Evolutionary conservation across 495 filamentous ascomycete species (phyloP).

Genomic region (Viridothelium virens): DNA sequence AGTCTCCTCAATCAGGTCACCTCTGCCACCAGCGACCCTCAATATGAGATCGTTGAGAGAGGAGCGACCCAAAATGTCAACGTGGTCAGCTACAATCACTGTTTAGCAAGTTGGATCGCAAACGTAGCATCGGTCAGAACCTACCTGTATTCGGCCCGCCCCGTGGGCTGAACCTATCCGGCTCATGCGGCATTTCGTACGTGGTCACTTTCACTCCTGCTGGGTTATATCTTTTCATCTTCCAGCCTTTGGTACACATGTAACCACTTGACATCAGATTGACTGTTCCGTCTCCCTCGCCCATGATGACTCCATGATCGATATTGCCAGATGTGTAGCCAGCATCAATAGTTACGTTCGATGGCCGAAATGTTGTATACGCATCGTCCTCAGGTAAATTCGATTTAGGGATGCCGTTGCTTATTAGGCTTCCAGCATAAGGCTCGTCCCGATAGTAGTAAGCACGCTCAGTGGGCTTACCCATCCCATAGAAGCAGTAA

Average conservation of each 20-base stretch:
- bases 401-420: background rate
- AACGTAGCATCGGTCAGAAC: slow-evolving; percentile 5
- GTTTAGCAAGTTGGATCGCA: background rate
- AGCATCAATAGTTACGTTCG: slow-evolving; percentile 91
- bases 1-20: slow-evolving; percentile 67
- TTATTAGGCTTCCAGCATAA: background rate
- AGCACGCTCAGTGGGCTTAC: slow-evolving; percentile 80
- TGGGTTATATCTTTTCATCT: slow-evolving; percentile 87
- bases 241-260: slow-evolving; percentile 95
- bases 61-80: slow-evolving; percentile 85
- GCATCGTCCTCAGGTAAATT: background rate
- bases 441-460: slow-evolving; percentile 81
- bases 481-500: slow-evolving; percentile 94
- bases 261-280: slow-evolving; percentile 81
- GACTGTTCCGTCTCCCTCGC: slow-evolving; percentile 93
- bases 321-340: slow-evolving; percentile 48
- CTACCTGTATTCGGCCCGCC: slow-evolving; percentile 87
- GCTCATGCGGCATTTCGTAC: slow-evolving; percentile 94
- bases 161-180: slow-evolving; percentile 79
- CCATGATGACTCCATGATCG: slow-evolving; percentile 84
- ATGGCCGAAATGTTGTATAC: slow-evolving; percentile 14
- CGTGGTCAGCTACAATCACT: slow-evolving; percentile 63
- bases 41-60: slow-evolving; percentile 87
- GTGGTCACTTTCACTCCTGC: slow-evolving; percentile 71
- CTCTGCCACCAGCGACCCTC: slow-evolving; percentile 79